Conservation (phyloP, 805 yeast species). For the Nakazawaea wickerhamii region DNA sequence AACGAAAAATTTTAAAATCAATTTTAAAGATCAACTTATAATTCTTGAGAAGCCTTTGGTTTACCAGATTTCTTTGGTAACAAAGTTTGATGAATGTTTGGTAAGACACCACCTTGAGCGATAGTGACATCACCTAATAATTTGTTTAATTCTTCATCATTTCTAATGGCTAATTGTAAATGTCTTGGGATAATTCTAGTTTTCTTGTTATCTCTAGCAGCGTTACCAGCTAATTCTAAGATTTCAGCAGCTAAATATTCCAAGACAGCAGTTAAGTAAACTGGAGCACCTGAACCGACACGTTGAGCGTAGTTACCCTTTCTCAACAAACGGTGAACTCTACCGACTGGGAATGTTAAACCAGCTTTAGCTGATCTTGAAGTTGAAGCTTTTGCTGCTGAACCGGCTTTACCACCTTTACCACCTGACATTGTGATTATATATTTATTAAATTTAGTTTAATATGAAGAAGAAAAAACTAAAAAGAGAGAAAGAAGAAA, state of each 20-base stretch:
- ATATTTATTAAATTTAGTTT: not conserved
- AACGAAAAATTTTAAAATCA: not conserved
- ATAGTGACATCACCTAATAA: slow-evolving; percentile 88
- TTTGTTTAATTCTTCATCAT: slow-evolving; percentile 97
- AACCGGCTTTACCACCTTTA: slow-evolving; percentile 91
- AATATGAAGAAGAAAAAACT: not conserved
- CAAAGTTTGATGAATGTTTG: slow-evolving; percentile 92
- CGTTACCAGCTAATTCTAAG: slow-evolving; percentile 97
- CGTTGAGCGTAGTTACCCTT: slow-evolving; percentile 98
- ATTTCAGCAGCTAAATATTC: slow-evolving; percentile 98
- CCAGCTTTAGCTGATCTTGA: slow-evolving; percentile 99
- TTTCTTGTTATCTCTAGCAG: slow-evolving; percentile 98
- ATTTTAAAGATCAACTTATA: slow-evolving; percentile 28
- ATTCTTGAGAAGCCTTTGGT: slow-evolving; percentile 54
- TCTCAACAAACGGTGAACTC: slow-evolving; percentile 95
- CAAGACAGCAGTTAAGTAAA: slow-evolving; percentile 92
- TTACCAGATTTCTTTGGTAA: slow-evolving; percentile 58
- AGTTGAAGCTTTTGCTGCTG: slow-evolving; percentile 92
- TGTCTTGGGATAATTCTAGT: slow-evolving; percentile 99
- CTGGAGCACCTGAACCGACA: slow-evolving; percentile 99
- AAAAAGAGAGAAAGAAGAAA: not conserved
- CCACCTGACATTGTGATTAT: slow-evolving; percentile 51
- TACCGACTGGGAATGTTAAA: slow-evolving; percentile 98
- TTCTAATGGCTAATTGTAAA: slow-evolving; percentile 96
- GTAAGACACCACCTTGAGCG: slow-evolving; percentile 99